phyloP scores from a whole-genome alignment of 768 basidiomycete genomes.

The Lentinula sp. region DNA sequence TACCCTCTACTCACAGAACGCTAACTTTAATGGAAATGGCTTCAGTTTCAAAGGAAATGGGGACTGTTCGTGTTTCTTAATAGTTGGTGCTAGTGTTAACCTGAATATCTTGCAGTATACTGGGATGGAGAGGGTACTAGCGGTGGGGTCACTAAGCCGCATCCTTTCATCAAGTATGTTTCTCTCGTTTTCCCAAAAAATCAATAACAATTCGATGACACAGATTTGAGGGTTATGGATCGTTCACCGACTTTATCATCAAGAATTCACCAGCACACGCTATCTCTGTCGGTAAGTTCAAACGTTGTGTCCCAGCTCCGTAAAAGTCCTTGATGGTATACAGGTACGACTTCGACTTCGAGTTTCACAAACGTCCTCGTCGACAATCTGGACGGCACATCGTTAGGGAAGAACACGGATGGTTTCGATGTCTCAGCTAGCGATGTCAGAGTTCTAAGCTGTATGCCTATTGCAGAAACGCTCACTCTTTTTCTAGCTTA shows the following conservation, averaged over 20 bases:
- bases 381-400: constrained; percentile 9
- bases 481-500: background rate
- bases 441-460: background rate
- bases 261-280: constrained; percentile 7
- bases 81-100: background rate
- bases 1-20: background rate
- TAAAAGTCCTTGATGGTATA: background rate
- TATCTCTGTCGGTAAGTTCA: constrained; percentile 1
- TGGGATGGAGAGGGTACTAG: constrained; percentile 19
- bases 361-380: background rate
- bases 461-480: background rate
- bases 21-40: background rate
- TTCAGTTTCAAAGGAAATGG: background rate
- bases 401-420: background rate
- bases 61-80: background rate
- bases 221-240: constrained; percentile 4
- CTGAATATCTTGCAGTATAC: background rate
- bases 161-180: constrained; percentile 3
- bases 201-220: no score
- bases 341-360: background rate
- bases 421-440: constrained; percentile 19
- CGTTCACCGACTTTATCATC: constrained; percentile 6
- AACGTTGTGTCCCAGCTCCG: background rate
- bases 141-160: constrained; percentile 16
- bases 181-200: background rate